These are phyloP conservation scores for Clonostachys solani DNA, from an alignment of 2,329 filamentous ascomycete genomes.

Conservation along the genomic window DNA sequence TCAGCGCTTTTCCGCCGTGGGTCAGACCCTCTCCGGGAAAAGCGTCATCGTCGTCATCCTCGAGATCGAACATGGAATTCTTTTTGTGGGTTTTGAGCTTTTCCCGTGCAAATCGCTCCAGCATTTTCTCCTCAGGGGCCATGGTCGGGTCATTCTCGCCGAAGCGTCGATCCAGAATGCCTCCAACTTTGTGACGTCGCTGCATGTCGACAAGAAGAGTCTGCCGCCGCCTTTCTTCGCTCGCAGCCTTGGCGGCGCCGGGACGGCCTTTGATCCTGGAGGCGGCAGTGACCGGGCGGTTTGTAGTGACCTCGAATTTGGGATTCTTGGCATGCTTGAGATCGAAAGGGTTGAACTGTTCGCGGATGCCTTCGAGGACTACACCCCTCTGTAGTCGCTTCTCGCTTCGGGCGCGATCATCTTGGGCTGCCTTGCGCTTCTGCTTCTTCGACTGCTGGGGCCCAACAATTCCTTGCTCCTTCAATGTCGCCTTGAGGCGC, in stretches of 20 bases:
- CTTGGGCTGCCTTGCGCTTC: slow-evolving; percentile 69
- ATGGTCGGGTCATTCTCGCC: slow-evolving; percentile 94
- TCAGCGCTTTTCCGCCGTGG: slow-evolving; percentile 74
- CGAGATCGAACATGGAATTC: slow-evolving; percentile 81
- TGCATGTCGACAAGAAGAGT: slow-evolving; percentile 90
- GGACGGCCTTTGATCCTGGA: slow-evolving; percentile 69
- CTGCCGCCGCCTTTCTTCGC: slow-evolving; percentile 81
- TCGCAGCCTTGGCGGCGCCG: slow-evolving; percentile 76
- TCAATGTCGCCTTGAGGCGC: slow-evolving; percentile 85
- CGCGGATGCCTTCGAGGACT: slow-evolving; percentile 80
- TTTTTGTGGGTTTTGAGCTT: slow-evolving; percentile 77
- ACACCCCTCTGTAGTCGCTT: slow-evolving; percentile 73
- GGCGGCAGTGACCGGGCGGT: slow-evolving; percentile 47
- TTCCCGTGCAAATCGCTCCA: slow-evolving; percentile 86
- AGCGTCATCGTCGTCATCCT: slow-evolving; percentile 58
- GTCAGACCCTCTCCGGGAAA: slow-evolving; percentile 67
- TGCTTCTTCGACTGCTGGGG: slow-evolving; percentile 96
- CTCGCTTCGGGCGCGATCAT: slow-evolving; percentile 60
- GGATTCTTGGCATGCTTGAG: slow-evolving; percentile 74
- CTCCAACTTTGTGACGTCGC: slow-evolving; percentile 83
- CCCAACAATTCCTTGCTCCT: slow-evolving; percentile 84
- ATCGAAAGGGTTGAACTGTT: slow-evolving; percentile 98
- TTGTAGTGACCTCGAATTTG: slow-evolving; percentile 82
- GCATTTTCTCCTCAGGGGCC: slow-evolving; percentile 88
- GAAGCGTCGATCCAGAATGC: slow-evolving; percentile 88